Base-by-base conservation (phyloP, 2,329 filamentous ascomycete genomes). In the Colletotrichum zoysiae region DNA sequence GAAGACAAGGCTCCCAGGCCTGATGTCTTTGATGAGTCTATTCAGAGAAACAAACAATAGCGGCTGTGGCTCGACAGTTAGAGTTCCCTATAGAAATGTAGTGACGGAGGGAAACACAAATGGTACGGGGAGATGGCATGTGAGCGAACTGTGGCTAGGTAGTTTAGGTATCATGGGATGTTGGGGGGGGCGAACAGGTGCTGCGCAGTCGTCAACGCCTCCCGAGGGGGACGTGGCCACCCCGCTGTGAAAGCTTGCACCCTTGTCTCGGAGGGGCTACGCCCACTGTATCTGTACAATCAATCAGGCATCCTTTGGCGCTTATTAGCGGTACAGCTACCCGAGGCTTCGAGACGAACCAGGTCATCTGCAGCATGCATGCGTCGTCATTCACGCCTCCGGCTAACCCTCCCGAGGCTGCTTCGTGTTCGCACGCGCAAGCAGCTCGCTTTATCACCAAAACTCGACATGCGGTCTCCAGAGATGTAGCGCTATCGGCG, bases 361-460 rank as follows among this genome's bases (percentile, higher is more conserved):
- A 73, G 71, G 70, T 73, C 70, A 73, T 73, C 67, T 71, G 70
- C 70, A 67, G 57, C 67, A 67, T 71, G 61, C 70, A 73, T 67
- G 70, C 70, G 70, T 73, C 67, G 70, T 73, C 70, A 73, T 73
- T 58, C 35, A 30, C 55, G 55, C 66, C 65, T 51, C 48, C 59
- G 42, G 53, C 46, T 62, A 42, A 26, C 30, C n/a, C 40, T 50
- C 26, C 51, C 44, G 51, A 35, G 38, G 61, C 58, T 71, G 57
- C 53, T 67, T 59, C 70, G 61, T 58, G 57, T 57, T 71, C n/a
- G 70, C 67, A 71, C 67, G 67, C 70, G 70, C 70, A 73, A 73
- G 67, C 70, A 33, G 69, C 46, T 70, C 65, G 40, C 67, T 42
- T 38, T 56, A 30, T 67, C 55, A 40, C 48, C 48, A 69, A 26